phyloP scores from a whole-genome alignment of 2,329 filamentous ascomycete genomes.

The Colletotrichum liaoningense region DNA sequence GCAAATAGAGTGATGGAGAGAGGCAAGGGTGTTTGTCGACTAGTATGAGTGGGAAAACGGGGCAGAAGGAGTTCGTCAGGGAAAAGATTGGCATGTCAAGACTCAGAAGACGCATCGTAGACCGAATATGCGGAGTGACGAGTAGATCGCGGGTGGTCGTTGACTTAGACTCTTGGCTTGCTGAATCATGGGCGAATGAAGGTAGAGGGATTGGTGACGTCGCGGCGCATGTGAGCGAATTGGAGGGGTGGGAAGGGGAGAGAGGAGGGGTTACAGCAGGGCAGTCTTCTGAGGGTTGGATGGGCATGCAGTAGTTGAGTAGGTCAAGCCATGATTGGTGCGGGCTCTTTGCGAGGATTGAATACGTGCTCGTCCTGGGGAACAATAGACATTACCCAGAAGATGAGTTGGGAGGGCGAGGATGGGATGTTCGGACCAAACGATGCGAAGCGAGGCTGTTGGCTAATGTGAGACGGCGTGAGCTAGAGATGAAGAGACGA shows the following conservation, averaged over 20 bases:
- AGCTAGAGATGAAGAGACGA: not conserved
- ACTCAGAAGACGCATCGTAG: not conserved
- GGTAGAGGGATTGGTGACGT: slow-evolving; percentile 19
- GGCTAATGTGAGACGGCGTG: slow-evolving; percentile 7
- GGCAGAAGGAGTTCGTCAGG: not conserved
- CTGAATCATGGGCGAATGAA: slow-evolving; percentile 22
- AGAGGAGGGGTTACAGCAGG: slow-evolving; percentile 10
- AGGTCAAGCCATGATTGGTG: not conserved
- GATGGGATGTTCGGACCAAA: slow-evolving; percentile 23
- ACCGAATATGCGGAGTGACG: slow-evolving; percentile 26
- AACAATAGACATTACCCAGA: not conserved
- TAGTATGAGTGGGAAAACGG: slow-evolving; percentile 1
- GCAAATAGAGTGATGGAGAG: not conserved
- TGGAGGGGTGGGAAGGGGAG: not conserved
- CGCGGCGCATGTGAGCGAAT: slow-evolving; percentile 16
- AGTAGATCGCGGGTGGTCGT: slow-evolving; percentile 28
- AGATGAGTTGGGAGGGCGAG: not conserved
- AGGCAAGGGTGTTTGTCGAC: not conserved
- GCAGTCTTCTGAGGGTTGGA: slow-evolving; percentile 2
- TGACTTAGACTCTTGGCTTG: slow-evolving; percentile 34
- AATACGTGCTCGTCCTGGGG: slow-evolving; percentile 4
- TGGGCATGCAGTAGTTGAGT: not conserved
- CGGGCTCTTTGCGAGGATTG: not conserved
- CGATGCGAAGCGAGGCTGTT: slow-evolving; percentile 2
- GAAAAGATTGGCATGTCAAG: slow-evolving; percentile 21